A percentile compares a stretch with the other conserved stretches of the same genome.
These are phyloP conservation scores for Dentipellis fragilis DNA, from an alignment of 768 basidiomycete genomes.

Conservation along the genomic window DNA sequence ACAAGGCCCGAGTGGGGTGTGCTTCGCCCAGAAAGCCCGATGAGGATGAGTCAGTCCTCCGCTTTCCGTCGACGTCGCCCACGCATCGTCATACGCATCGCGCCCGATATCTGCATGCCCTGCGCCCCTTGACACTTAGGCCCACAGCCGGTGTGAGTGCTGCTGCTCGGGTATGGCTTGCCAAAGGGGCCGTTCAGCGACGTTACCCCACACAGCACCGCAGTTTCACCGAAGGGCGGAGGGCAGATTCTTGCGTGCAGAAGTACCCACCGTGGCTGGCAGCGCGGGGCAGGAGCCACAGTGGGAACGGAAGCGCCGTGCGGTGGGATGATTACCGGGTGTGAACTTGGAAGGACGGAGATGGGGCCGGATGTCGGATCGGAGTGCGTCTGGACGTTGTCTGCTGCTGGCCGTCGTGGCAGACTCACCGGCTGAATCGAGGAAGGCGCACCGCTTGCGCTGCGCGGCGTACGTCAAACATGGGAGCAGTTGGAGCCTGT, in stretches of 20 bases:
- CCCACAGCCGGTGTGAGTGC: too few relatives aligned
- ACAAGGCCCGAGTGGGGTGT: background rate
- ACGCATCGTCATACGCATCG: background rate
- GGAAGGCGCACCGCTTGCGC: background rate
- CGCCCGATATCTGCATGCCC: background rate
- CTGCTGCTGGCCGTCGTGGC: background rate
- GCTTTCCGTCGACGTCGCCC: background rate
- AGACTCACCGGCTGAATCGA: background rate
- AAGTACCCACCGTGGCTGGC: background rate
- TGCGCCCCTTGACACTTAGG: background rate
- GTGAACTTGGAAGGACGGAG: background rate
- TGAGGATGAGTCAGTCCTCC: background rate
- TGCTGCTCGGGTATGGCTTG: background rate
- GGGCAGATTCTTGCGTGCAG: background rate
- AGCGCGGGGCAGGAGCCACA: background rate
- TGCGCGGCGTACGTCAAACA: background rate
- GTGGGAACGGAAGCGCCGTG: background rate
- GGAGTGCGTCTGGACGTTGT: background rate
- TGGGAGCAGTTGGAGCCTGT: background rate
- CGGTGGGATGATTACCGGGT: background rate
- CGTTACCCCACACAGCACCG: constrained; percentile 2
- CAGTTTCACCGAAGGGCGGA: background rate
- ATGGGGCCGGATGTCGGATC: background rate
- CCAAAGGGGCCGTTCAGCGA: background rate
- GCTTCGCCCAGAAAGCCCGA: background rate